Evolutionary conservation across 306 rosid genomes (phyloP), one percentile per base, ranked within the genome.

Genomic region (Mucuna pruriens): DNA sequence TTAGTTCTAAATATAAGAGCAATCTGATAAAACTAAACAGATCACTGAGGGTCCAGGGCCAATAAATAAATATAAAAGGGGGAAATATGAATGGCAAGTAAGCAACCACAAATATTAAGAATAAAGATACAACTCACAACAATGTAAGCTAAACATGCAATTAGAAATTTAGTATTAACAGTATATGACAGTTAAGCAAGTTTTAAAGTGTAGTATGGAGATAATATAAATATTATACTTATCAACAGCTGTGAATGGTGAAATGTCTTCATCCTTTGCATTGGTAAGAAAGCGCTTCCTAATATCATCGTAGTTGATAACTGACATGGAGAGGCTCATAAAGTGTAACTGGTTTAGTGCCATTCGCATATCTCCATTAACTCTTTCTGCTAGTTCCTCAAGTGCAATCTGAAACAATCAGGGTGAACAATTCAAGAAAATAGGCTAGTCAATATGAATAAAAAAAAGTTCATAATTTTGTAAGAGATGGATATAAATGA

Each of bases 241-340:
- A 58, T 95, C 99, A 82, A 93, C 99, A 71, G 99, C 98, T 0
- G 94, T 93, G 88, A 95, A 95, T 67, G 98, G 98, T 34, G 99
- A 95, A 80, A 95, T 90, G 79, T 95, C 96, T 86, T 95, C 97
- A 87, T 95, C 99, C 91, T 95, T 95, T 15, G 87, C 87, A 80
- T 92, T 89, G 75, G 83, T 80, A 73, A 85, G 89, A 65, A 93
- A 81, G 51, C 98, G 97, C 71, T 84, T 93, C 87, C 92, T 90
- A 16, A 95, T 81, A 79, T 95, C 96, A 45, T 95, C 99, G 26
- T 90, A 95, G 74, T 90, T 88, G 64, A 95, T 89, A 75, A 89
- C 89, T 6, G 97, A 89, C 95, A 88, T 90, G 52, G 99, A 91
- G 82, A 93, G 89, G 90, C 99, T 90, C 97, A 95, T 92, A 80